Base-by-base conservation (phyloP, 2,329 filamentous ascomycete species). In the Boeremia lycopersici region DNA sequence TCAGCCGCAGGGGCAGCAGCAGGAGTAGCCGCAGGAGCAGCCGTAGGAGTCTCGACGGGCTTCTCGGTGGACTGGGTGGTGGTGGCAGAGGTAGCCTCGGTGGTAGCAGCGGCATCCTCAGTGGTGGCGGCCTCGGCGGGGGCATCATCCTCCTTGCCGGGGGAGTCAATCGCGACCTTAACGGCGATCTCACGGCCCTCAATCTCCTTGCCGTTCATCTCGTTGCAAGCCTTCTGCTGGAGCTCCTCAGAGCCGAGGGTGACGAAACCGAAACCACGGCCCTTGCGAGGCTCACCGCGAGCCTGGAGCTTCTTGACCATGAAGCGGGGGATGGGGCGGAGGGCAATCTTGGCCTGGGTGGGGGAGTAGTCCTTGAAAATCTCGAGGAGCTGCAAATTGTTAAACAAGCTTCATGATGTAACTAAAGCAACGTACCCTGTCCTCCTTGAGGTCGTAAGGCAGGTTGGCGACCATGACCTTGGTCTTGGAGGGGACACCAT, bases 251-350 rank as follows among this genome's bases (percentile, higher is more conserved):
- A 96, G 62, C 89, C 89, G 60, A 99, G 88, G 58, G 92, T 98
- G 62, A 99, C 95, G 78, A 99, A 99, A 66, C 95, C 95, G 77
- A 99, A 99, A 65, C 95, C 95, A 83, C 95, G 95, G 59, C 95
- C 95, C 89, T 99, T 99, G 83, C 95, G 95, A 71, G 93, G 88
- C 83, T 99, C 95, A 75, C 93, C 93, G 76, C 95, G 93, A 72
- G 93, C 93, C 82, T 96, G 93, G 61, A 99, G 91, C 86, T 99
- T 99, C 89, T 97, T 97, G 81, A 99, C 95, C 95, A 99, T 99
- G 84, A 98, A 99, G 72, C 93, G 93, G 68, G 95, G 95, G 68
- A 99, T 99, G 47, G 95, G 95, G 71, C 95, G 93, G 69, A 99
- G 91, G 65, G 95, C 95, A 74, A 99, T 98, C 87, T 98, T 99